These are phyloP conservation scores for Pseudocercospora macadamiae DNA, from an alignment of 2,329 filamentous ascomycete species.

Conservation along the genomic window DNA sequence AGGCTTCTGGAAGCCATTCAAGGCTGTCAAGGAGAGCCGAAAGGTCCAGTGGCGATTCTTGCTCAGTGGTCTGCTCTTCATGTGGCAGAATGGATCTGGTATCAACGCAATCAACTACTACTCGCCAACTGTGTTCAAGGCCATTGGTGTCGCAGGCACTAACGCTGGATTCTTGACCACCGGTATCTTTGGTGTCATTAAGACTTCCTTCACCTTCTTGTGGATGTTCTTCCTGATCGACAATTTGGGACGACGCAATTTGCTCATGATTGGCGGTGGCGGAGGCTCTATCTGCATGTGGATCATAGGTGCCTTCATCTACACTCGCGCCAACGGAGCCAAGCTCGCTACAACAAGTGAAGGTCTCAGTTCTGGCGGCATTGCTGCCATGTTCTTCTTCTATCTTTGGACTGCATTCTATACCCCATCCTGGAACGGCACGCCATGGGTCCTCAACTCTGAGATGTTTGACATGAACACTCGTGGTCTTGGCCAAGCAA, in stretches of 20 bases:
- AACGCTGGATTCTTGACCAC: slow-evolving; percentile 67
- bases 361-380: slow-evolving; percentile 53
- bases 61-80: slow-evolving; percentile 72
- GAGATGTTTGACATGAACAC: slow-evolving; percentile 76
- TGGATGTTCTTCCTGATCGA: slow-evolving; percentile 73
- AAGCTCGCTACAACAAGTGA: slow-evolving; percentile 41
- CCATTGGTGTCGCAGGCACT: slow-evolving; percentile 63
- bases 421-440: slow-evolving; percentile 57
- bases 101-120: slow-evolving; percentile 84
- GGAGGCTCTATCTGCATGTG: slow-evolving; percentile 68
- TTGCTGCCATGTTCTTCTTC: slow-evolving; percentile 70
- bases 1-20: slow-evolving; percentile 76
- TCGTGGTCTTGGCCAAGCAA: slow-evolving; percentile 71
- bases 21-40: slow-evolving; percentile 55
- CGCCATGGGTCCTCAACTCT: slow-evolving; percentile 72
- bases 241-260: slow-evolving; percentile 61
- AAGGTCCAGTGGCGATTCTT: slow-evolving; percentile 72
- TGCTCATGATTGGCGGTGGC: slow-evolving; percentile 67
- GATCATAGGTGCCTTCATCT: slow-evolving; percentile 65
- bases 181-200: slow-evolving; percentile 76
- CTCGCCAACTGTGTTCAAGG: slow-evolving; percentile 68
- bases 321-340: slow-evolving; percentile 42
- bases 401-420: slow-evolving; percentile 72
- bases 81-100: slow-evolving; percentile 76
- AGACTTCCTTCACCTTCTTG: slow-evolving; percentile 68